Evolutionary conservation across 495 filamentous ascomycete species (phyloP).

Genomic region (Penicillium riverlandense): DNA sequence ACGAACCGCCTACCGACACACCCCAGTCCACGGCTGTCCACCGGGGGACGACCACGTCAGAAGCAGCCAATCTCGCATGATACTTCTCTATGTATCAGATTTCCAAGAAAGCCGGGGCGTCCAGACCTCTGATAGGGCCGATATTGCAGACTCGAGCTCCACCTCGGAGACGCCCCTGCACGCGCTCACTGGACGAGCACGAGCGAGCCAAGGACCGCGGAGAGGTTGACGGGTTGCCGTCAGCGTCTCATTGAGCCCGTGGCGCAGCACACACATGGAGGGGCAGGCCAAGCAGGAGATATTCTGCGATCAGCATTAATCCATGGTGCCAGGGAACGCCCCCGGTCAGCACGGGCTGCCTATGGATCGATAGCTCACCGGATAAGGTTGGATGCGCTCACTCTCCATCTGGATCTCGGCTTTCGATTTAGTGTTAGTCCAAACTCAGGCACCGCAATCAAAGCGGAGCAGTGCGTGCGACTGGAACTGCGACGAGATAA

Average conservation of each 20-base stretch:
- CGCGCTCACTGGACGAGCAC: slow-evolving; percentile 5
- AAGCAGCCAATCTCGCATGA: slow-evolving; percentile 8
- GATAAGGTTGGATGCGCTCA: background rate
- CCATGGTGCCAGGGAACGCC: background rate
- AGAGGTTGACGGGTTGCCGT: slow-evolving; percentile 4
- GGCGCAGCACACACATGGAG: slow-evolving; percentile 4
- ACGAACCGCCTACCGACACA: no score
- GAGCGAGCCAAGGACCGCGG: slow-evolving; percentile 2
- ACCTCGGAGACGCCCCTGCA: slow-evolving; percentile 3
- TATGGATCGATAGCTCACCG: background rate
- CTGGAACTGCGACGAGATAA: no score
- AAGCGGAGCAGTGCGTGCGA: no score
- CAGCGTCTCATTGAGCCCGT: slow-evolving; percentile 9
- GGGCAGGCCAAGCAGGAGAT: background rate
- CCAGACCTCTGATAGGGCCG: slow-evolving; percentile 12
- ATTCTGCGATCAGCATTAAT: slow-evolving; percentile 1
- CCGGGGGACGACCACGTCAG: slow-evolving; percentile 23
- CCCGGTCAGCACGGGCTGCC: slow-evolving; percentile 6
- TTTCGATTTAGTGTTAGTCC: no score
- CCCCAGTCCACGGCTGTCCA: slow-evolving; percentile 3
- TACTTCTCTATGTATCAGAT: slow-evolving; percentile 18
- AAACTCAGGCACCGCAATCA: no score
- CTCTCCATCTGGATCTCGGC: background rate
- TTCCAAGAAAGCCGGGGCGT: background rate
- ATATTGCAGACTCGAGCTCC: slow-evolving; percentile 3